A percentile compares a stretch with the other conserved stretches of the same genome.
phyloP scores from a whole-genome alignment of 331 rosid species.

The Dryas integrifolia region DNA sequence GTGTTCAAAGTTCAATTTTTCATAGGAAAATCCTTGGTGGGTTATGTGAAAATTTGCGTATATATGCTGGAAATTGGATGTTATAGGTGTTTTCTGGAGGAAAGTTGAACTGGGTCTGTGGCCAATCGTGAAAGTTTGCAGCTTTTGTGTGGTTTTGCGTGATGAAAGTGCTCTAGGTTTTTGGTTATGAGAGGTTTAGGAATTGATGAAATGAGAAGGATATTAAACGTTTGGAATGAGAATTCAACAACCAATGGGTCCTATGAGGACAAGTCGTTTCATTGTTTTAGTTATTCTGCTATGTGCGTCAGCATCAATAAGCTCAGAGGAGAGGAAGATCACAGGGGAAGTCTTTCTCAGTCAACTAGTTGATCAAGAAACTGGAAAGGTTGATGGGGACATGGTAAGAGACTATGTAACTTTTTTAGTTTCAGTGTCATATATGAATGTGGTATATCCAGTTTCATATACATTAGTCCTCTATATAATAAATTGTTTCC shows the following conservation, averaged over 20 bases:
- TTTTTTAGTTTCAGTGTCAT: not conserved
- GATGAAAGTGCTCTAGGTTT: slow-evolving; percentile 39
- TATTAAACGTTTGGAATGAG: slow-evolving; percentile 43
- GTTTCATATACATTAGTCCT: not conserved
- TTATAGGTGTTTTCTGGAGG: slow-evolving; percentile 10
- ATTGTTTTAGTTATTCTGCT: slow-evolving; percentile 50
- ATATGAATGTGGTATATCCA: not conserved
- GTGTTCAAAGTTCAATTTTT: slow-evolving; percentile 28
- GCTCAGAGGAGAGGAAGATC: slow-evolving; percentile 42
- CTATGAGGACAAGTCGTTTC: slow-evolving; percentile 48
- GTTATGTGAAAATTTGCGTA: slow-evolving; percentile 29
- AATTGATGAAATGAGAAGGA: slow-evolving; percentile 50
- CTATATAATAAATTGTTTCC: not conserved
- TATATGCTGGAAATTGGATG: slow-evolving; percentile 10
- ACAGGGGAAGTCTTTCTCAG: slow-evolving; percentile 42
- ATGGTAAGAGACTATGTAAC: slow-evolving; percentile 54
- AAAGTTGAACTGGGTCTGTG: slow-evolving; percentile 32
- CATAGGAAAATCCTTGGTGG: slow-evolving; percentile 32
- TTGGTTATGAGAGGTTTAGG: slow-evolving; percentile 36
- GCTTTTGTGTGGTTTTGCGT: slow-evolving; percentile 30
- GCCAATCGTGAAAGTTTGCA: slow-evolving; percentile 27
- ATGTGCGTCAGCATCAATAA: slow-evolving; percentile 33
- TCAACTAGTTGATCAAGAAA: slow-evolving; percentile 54
- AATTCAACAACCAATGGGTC: slow-evolving; percentile 47
- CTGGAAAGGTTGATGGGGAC: slow-evolving; percentile 49